These are phyloP conservation scores for Oehlia diaphana DNA, from an alignment of 192 early-diverging fungal species.

Conservation along the genomic window DNA sequence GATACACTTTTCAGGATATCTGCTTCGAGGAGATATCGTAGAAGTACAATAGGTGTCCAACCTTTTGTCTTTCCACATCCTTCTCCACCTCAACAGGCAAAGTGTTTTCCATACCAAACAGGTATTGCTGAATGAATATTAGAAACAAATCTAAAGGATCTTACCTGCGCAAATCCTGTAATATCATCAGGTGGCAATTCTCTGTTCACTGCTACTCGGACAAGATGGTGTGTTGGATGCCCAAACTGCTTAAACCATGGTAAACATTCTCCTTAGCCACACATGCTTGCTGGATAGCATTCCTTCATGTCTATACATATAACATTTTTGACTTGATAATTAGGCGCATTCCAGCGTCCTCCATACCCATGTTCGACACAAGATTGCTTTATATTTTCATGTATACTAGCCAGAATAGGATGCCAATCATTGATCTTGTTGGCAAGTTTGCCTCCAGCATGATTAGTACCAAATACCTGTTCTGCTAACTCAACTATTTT, in stretches of 20 bases:
- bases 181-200: slow-evolving; percentile 15
- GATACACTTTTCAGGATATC: slow-evolving; percentile 12
- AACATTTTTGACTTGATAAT: no score
- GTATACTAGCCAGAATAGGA: background rate
- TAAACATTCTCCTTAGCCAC: no score
- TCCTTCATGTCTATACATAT: no score
- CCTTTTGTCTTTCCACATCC: slow-evolving; percentile 2
- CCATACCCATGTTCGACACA: slow-evolving; percentile 9
- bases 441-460: slow-evolving; percentile 8
- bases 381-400: slow-evolving; percentile 24
- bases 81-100: background rate
- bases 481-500: slow-evolving; percentile 29
- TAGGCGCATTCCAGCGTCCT: background rate
- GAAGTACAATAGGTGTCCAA: slow-evolving; percentile 4
- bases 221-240: slow-evolving; percentile 19
- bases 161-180: slow-evolving; percentile 4
- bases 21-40: slow-evolving; percentile 8
- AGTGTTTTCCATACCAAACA: slow-evolving; percentile 9
- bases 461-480: slow-evolving; percentile 20
- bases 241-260: no score
- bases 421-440: slow-evolving; percentile 20
- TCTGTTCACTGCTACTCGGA: slow-evolving; percentile 1
- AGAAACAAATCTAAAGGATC: background rate
- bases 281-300: no score
- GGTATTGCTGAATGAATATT: slow-evolving; percentile 11